Evolutionary conservation across 2,329 filamentous ascomycete genomes (phyloP).

Genomic region (Stachybotrys chlorohalonatus): DNA sequence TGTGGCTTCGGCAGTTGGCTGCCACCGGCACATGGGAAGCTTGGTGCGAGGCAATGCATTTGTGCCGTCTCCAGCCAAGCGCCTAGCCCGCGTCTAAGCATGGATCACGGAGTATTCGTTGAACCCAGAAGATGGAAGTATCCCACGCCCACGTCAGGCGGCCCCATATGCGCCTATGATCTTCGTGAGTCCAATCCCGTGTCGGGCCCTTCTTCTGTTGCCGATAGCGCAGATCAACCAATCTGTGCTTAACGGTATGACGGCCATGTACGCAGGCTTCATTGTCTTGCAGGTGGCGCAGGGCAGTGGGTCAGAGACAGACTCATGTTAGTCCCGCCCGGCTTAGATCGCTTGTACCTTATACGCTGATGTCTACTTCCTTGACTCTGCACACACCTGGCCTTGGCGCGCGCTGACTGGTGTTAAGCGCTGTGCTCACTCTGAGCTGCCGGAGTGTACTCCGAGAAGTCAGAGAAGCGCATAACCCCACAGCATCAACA

Average conservation of each 20-base stretch:
- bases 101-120: neutral
- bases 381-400: no score
- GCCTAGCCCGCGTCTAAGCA: neutral
- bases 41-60: neutral
- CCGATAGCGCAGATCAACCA: neutral
- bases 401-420: no score
- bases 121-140: neutral
- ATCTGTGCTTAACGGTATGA: neutral
- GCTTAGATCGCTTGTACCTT: no score
- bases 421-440: no score
- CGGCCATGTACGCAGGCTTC: neutral
- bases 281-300: no score
- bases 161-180: neutral
- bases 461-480: no score
- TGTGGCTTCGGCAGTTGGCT: neutral
- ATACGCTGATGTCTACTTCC: no score
- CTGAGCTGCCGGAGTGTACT: no score
- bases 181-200: neutral
- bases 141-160: neutral
- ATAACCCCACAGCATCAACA: no score
- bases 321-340: no score
- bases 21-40: neutral
- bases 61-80: neutral
- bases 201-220: neutral
- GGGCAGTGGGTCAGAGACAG: no score